Evolutionary conservation across 306 rosid genomes (phyloP), one percentile per base, ranked within the genome.

Genomic region (Bauhinia variegata): DNA sequence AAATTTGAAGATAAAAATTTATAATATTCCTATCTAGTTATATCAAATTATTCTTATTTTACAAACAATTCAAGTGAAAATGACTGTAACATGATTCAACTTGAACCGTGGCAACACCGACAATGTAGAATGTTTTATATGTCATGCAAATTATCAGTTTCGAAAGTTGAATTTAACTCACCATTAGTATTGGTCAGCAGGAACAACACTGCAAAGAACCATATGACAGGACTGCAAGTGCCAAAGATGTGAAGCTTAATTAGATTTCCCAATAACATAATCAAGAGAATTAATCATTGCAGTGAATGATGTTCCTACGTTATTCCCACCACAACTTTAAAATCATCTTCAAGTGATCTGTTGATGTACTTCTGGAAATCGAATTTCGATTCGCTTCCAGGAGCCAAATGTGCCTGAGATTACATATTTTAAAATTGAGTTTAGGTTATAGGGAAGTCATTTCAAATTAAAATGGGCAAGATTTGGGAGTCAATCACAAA

Each of bases 331-430:
- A 93, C 85, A 54, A 79, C 87, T 79, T 81, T 81, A 54, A 93
- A 93, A 68, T 93, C 98, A 10, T 86, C 79, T 52, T 93, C 98
- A 15, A 93, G 91, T 66, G 98, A 81, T 76, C 85, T 78, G 47
- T 31, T 57, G n/a, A 93, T 89, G 79, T 89, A 93, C 28, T 84
- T 78, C 9, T 63, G 96, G 54, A 93, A 93, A 82, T 93, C 84
- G 68, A 93, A 93, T 60, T 46, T 80, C 17, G 74, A 61, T 39
- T 67, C 87, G 32, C 79, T 84, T 76, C 73, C 88, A 2, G 88
- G 96, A 3, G 91, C 70, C 63, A 93, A 60, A 83, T 93, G 98
- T 23, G 98, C 93, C 98, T 89, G 73, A 68, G 77, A 79, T 75
- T 55, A 30, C 46, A 68, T 6, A 54, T 28, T 2, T 11, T 17